Evolutionary conservation across 495 filamentous ascomycete genomes (phyloP), one percentile per base, ranked within the genome.

Genomic region (Daldinia caldariorum): DNA sequence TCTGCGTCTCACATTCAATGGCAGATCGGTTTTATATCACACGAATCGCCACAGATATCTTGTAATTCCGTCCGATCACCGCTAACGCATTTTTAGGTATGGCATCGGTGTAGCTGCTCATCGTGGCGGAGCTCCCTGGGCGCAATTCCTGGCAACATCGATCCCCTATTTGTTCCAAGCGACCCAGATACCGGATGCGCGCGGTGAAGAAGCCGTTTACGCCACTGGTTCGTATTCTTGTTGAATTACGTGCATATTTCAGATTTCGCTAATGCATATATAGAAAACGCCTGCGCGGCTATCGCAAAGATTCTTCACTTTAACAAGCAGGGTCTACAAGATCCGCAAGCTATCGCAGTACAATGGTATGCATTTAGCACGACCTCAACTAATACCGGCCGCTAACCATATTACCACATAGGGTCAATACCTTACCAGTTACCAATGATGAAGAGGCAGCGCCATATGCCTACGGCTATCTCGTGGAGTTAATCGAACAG

Each of bases 381-480:
- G 13, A 14, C 35, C 6, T 14, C 9, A 34, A 20, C 7, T 32
- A 35, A 13, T 59, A 14, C 20, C 29, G 5, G 14, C 7, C 43
- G 31, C 70, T 72, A 35, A 72, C 34, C 5, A 45, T 0, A 43
- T 66, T 39, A 6, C 7, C 31, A 12, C 34, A 37, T 20, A 77
- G 75, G 75, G 82, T 99, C 29, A 88, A 91, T 22, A 97, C 92
- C 0, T 81, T 99, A 29, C 96, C 96, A 1, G 90, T 99, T 49
- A 89, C 90, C 4, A 97, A 96, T 75, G 96, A 99, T 70, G 96
- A 98, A 78, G 96, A 98, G 81, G 96, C 95, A 3, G 96, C 96
- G 3, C 95, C 96, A 32, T 98, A 97, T 76, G 94, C 94, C 0
- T 99, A 99, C 78, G 89, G 89, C 7, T 99, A 97, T 79, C 84